Conservation (phyloP, 495 filamentous ascomycete species). For the Hypoxylon crocopeplum region DNA sequence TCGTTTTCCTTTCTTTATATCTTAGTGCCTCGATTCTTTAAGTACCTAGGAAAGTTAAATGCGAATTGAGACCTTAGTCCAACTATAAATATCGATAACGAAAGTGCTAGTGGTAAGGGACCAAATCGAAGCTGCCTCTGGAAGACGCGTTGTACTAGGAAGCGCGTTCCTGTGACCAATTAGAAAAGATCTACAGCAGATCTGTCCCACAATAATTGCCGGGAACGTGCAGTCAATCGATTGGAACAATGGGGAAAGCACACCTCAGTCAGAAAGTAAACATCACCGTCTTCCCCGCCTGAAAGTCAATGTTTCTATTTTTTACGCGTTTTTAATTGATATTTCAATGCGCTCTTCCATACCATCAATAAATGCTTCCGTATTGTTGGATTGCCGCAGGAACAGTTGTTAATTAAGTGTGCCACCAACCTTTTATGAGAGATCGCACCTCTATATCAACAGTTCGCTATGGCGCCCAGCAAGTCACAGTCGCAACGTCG, state of each 20-base stretch:
- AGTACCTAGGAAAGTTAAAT: background rate
- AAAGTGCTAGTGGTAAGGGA: too few species aligned
- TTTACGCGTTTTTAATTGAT: background rate
- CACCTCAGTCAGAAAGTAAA: constrained; percentile 26
- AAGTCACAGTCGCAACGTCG: constrained; percentile 47
- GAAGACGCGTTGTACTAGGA: constrained; percentile 22
- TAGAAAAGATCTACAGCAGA: background rate
- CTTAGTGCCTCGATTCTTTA: background rate
- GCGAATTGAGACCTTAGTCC: too few species aligned
- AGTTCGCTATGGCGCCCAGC: constrained; percentile 23
- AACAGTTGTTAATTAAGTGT: constrained; percentile 7
- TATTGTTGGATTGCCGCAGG: background rate
- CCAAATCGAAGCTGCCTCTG: constrained; percentile 9
- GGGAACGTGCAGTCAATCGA: constrained; percentile 17
- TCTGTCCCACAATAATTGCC: constrained; percentile 14
- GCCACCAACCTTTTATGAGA: too few species aligned
- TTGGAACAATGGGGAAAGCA: constrained; percentile 14
- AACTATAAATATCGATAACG: too few species aligned
- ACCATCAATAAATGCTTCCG: background rate
- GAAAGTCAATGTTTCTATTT: constrained; percentile 1
- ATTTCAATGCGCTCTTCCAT: constrained; percentile 1
- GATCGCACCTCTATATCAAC: too few species aligned
- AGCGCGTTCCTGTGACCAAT: constrained; percentile 25
- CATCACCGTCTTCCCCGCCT: constrained; percentile 29
- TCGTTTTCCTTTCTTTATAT: background rate